Base-by-base conservation (phyloP, 2,329 filamentous ascomycete genomes). In the Dothidotthia symphoricarpi region DNA sequence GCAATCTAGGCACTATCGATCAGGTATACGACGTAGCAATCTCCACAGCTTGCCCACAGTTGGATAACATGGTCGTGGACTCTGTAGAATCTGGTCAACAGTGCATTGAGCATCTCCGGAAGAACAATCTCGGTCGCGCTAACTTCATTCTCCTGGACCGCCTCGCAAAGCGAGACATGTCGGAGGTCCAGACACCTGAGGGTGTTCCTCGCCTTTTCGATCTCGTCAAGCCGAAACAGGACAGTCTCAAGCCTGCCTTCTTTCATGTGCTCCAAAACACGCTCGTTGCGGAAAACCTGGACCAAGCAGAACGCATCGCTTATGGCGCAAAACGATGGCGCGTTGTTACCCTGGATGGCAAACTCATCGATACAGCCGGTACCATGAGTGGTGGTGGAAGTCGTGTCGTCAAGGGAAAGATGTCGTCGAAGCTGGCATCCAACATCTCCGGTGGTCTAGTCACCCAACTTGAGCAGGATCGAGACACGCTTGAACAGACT, bases 301-400 rank as follows among this genome's bases (percentile, higher is more conserved):
- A 87, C n/a, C 93, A 98, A 65, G 94, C 93, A 2, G 96, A 97
- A 68, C 83, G 93, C 31, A 96, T 98, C 51, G 93, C 93, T 6
- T 98, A 97, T 58, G 91, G 93, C 28, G 87, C 87, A 30, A 87
- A 83, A 72, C 76, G 93, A 66, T 98, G 93, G 93, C 83, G 93
- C 49, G 93, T 98, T 3, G 93, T 98, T 27, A 98, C 93, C 0
- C 78, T 98, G 2, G 88, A 90, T 44, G 93, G 93, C 32, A 90
- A 96, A 66, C 77, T 98, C 35, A 97, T 98, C 52, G 93, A 98
- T 71, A 94, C 94, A 64, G 96, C 91, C 1, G 93, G 93, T 75
- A 97, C 93, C 24, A 97, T 98, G 93, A 95, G 88, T 41, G 93
- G 93, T 74, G 93, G 93, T 75, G 93, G 93, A 39, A 91, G 81